Conservation (phyloP, 768 basidiomycete genomes). For the Tephrocybe sp. region DNA sequence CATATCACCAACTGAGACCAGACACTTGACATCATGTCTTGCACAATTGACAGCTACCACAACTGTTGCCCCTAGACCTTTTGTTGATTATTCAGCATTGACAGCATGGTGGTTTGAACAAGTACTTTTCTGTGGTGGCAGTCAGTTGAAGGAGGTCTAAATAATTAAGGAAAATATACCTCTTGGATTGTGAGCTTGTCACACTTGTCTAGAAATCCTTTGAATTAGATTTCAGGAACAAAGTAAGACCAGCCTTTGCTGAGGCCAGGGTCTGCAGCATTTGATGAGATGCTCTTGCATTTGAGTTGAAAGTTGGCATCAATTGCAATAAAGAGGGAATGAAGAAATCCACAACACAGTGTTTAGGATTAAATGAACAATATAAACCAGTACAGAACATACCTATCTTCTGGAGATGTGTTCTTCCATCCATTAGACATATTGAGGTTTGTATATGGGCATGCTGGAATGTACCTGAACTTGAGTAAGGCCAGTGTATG, state of each 20-base stretch:
- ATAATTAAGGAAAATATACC: not conserved
- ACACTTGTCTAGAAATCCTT: conserved; percentile 11
- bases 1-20: not conserved
- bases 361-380: not conserved
- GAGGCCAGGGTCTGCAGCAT: conserved; percentile 12
- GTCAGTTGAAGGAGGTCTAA: too few relatives aligned
- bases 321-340: conserved; percentile 13
- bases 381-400: not conserved
- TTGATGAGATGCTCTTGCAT: conserved; percentile 4
- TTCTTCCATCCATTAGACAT: conserved; percentile 25
- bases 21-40: conserved; percentile 8
- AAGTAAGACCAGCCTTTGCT: conserved; percentile 18
- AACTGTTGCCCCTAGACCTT: conserved; percentile 2
- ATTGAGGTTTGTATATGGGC: conserved; percentile 31
- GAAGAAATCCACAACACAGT: conserved; percentile 5
- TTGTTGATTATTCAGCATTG: not conserved
- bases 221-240: conserved; percentile 17
- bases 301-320: conserved; percentile 18
- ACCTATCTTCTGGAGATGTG: conserved; percentile 13
- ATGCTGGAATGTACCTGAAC: conserved; percentile 21
- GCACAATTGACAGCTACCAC: conserved; percentile 4
- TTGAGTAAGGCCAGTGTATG: conserved; percentile 20
- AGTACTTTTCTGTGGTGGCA: conserved; percentile 1
- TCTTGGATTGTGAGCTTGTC: conserved; percentile 8
- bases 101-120: conserved; percentile 26